Percentiles rank a stretch among this genome's conserved stretches.
phyloP scores from a whole-genome alignment of 805 yeast genomes.

The Suhomyces xylopsoci region DNA sequence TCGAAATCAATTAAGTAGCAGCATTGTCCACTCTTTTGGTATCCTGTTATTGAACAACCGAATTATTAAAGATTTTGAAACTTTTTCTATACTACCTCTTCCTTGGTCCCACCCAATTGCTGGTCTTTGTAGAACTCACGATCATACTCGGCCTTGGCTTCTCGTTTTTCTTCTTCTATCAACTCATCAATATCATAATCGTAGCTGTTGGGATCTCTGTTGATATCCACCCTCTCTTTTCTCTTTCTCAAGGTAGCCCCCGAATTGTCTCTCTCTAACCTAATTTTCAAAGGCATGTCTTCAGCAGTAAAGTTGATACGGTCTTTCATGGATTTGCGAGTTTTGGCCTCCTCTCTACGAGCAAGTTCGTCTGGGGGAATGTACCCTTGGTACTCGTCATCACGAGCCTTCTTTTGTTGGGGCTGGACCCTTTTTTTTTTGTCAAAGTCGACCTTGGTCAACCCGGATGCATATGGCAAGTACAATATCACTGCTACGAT shows the following conservation, averaged over 20 bases:
- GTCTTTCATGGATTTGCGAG: conserved; percentile 19
- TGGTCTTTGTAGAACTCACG: conserved; percentile 18
- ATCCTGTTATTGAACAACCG: too few relatives aligned
- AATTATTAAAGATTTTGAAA: too few relatives aligned
- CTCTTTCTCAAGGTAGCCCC: conserved; percentile 20
- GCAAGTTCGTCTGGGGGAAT: conserved; percentile 39
- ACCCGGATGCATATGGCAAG: conserved; percentile 51
- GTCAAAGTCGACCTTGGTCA: conserved; percentile 38
- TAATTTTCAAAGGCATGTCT: conserved; percentile 37
- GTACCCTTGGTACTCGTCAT: conserved; percentile 27
- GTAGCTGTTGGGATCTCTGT: conserved; percentile 39
- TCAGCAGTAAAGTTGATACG: conserved; percentile 31
- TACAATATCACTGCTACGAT: conserved; percentile 38
- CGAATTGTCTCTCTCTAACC: conserved; percentile 21
- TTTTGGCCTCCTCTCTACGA: not conserved
- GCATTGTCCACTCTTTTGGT: too few relatives aligned
- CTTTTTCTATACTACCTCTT: conserved; percentile 20
- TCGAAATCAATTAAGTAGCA: too few relatives aligned
- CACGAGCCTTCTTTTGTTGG: not conserved
- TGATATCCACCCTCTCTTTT: conserved; percentile 32
- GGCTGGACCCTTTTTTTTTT: conserved; percentile 7
- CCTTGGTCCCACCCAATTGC: conserved; percentile 20
- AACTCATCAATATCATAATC: conserved; percentile 45
- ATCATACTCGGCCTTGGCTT: conserved; percentile 17
- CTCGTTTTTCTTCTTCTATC: conserved; percentile 33